phyloP scores from a whole-genome alignment of 192 early-diverging fungal species.

The Coemansia sp. region DNA sequence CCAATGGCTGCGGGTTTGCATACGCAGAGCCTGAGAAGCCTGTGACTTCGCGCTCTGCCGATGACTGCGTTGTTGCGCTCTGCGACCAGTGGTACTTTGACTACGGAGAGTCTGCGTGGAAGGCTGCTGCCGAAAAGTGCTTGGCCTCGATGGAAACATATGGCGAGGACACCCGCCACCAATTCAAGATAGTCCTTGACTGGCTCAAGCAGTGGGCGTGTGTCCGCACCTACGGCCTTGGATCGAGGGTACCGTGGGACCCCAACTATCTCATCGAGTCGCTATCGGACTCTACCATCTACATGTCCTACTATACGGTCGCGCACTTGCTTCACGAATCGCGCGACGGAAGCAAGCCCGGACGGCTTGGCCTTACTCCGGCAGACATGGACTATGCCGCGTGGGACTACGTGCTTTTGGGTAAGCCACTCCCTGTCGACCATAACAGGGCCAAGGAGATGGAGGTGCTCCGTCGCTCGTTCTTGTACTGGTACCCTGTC shows the following conservation, averaged over 20 bases:
- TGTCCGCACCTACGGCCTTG: slow-evolving; percentile 89
- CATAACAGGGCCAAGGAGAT: slow-evolving; percentile 62
- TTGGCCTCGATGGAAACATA: slow-evolving; percentile 79
- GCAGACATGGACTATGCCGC: slow-evolving; percentile 90
- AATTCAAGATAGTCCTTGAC: slow-evolving; percentile 80
- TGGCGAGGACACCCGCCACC: slow-evolving; percentile 77
- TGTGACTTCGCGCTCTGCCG: slow-evolving; percentile 91
- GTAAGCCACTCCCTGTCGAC: slow-evolving; percentile 61
- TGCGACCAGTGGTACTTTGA: slow-evolving; percentile 99
- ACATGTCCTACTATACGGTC: slow-evolving; percentile 99
- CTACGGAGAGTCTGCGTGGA: slow-evolving; percentile 92
- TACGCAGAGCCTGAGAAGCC: slow-evolving; percentile 95
- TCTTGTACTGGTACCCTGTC: slow-evolving; percentile 96
- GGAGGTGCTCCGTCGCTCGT: slow-evolving; percentile 81
- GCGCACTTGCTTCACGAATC: slow-evolving; percentile 85
- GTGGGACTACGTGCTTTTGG: slow-evolving; percentile 88
- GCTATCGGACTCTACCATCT: slow-evolving; percentile 97
- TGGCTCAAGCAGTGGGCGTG: slow-evolving; percentile 99
- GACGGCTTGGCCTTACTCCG: slow-evolving; percentile 71
- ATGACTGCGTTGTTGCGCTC: slow-evolving; percentile 95
- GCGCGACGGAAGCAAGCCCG: slow-evolving; percentile 78
- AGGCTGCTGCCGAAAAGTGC: slow-evolving; percentile 69
- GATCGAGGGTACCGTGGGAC: slow-evolving; percentile 93
- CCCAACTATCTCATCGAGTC: slow-evolving; percentile 90
- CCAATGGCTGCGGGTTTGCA: slow-evolving; percentile 68